Evolutionary conservation across 352 stramenopile genomes (phyloP).

Genomic region (Nothophytophthora sp.): DNA sequence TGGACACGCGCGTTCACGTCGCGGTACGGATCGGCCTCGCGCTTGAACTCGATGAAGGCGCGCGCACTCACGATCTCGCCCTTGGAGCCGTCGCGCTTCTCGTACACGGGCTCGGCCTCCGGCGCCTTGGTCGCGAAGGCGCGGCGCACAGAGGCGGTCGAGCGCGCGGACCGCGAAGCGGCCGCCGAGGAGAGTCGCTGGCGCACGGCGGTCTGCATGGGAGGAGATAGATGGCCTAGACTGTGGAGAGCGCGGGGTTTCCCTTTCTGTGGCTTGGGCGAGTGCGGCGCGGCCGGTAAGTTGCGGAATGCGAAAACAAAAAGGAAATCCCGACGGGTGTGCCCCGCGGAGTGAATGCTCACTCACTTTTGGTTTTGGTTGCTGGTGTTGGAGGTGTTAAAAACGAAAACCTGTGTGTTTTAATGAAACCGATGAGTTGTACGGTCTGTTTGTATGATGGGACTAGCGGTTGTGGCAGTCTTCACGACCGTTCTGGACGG

Average conservation of each 20-base stretch:
- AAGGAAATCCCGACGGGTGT: constrained; percentile 9
- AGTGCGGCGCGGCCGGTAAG: constrained; percentile 25
- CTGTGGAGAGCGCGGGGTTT: not conserved
- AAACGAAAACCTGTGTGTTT: constrained; percentile 1
- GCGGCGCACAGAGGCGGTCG: constrained; percentile 10
- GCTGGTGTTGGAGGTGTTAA: constrained; percentile 13
- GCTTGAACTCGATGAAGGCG: constrained; percentile 84
- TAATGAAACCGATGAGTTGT: not conserved
- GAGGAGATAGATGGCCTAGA: not conserved
- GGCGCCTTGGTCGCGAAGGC: constrained; percentile 25
- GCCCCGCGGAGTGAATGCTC: constrained; percentile 22
- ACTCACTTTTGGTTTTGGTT: not conserved
- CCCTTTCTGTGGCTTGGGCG: constrained; percentile 1
- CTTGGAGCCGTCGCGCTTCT: constrained; percentile 70
- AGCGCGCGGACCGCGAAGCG: constrained; percentile 1
- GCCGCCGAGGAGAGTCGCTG: constrained; percentile 15
- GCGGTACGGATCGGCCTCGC: constrained; percentile 93
- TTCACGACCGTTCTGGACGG: too few relatives aligned
- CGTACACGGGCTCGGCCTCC: constrained; percentile 31
- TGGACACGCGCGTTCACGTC: constrained; percentile 91
- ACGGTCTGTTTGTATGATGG: not conserved
- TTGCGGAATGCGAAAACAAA: constrained; percentile 21
- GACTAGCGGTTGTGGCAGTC: too few relatives aligned
- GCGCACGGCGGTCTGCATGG: constrained; percentile 32
- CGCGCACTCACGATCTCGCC: constrained; percentile 71